Evolutionary conservation across 257 asterid genomes (phyloP).

Genomic region (Rhazya stricta): DNA sequence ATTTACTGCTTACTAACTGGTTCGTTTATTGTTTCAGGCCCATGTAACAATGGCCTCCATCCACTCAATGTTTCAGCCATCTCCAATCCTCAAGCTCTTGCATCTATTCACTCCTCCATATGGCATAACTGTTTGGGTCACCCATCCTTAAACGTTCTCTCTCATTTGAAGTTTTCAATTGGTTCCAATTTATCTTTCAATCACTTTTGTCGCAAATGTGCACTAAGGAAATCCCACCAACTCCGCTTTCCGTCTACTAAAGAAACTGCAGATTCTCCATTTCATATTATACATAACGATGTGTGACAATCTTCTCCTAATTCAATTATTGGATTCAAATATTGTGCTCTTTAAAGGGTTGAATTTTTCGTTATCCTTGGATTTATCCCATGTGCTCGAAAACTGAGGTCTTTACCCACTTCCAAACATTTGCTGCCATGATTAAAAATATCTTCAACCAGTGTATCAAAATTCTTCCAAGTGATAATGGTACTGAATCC

Average conservation of each 20-base stretch:
- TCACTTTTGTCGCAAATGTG: too few species aligned
- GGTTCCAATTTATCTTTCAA: too few species aligned
- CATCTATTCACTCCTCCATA: too few species aligned
- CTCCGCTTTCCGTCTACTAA: neutral
- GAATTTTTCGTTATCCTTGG: neutral
- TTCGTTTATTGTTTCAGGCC: too few species aligned
- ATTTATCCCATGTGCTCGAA: neutral
- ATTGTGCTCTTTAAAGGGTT: slow-evolving; percentile 9
- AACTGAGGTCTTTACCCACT: neutral
- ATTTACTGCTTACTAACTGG: too few species aligned
- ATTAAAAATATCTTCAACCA: neutral
- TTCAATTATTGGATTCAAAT: neutral
- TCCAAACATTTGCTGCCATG: neutral
- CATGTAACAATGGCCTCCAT: too few species aligned
- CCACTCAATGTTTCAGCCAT: too few species aligned
- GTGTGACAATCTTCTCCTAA: neutral
- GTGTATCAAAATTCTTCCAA: neutral
- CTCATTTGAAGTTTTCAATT: too few species aligned
- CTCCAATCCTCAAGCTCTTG: too few species aligned
- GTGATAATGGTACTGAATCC: slow-evolving; percentile 12
- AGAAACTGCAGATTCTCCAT: neutral
- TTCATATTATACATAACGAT: neutral
- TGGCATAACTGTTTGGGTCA: too few species aligned
- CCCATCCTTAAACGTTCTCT: too few species aligned
- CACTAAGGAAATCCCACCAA: neutral